Conservation (phyloP, 371 early-diverging fungal genomes). For the Nematocida major region DNA sequence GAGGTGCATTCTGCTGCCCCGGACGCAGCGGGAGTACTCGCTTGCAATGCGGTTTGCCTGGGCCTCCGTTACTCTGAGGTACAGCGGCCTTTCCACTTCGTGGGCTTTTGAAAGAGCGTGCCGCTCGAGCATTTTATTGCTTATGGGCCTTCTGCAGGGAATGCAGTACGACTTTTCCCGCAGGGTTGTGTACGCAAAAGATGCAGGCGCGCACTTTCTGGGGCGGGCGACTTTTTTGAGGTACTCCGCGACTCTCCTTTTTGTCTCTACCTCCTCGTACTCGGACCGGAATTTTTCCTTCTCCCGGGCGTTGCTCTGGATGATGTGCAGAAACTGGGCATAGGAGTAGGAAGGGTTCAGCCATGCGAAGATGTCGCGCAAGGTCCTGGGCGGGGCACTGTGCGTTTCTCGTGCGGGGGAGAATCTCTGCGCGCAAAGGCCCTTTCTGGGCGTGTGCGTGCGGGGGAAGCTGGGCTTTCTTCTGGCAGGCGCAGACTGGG, state of each 20-base stretch:
- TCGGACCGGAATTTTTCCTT: background rate
- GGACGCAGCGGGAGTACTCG: background rate
- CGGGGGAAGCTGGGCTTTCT: too few species aligned
- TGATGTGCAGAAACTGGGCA: background rate
- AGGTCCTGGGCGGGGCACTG: background rate
- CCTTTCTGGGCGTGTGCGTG: too few species aligned
- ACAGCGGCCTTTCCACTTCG: background rate
- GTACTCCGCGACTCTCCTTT: slow-evolving; percentile 3
- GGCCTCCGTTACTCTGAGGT: background rate
- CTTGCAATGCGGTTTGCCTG: background rate
- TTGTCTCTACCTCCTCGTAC: slow-evolving; percentile 14
- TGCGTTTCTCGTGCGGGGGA: too few species aligned
- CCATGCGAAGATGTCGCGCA: background rate
- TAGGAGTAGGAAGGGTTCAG: background rate
- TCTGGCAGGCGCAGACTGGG: too few species aligned
- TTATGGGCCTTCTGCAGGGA: background rate
- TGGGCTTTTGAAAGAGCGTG: slow-evolving; percentile 11
- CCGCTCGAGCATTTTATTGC: background rate
- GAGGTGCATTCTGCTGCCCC: background rate
- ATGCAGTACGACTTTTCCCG: slow-evolving; percentile 10
- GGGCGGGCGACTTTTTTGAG: background rate
- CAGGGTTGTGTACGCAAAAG: background rate
- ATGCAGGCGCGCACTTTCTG: background rate
- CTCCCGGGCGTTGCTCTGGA: background rate
- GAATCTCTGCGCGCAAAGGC: too few species aligned